Evolutionary conservation across 257 asterid species (phyloP).

Genomic region (Voacanga thouarsii): DNA sequence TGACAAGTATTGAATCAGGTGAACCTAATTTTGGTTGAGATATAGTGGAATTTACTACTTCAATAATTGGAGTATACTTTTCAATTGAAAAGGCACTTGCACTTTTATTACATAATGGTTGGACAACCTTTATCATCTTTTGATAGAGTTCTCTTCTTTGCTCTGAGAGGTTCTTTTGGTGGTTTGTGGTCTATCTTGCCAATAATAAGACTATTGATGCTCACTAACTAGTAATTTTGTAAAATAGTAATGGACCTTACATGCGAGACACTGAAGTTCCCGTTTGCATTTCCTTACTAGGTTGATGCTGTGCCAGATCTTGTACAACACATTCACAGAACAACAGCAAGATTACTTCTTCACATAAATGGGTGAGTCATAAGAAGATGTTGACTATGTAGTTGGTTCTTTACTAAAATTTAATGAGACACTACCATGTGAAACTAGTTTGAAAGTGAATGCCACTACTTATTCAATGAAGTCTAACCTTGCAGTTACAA

Average conservation of each 20-base stretch:
- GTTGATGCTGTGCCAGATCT: slow-evolving; percentile 98
- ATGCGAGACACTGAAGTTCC: not conserved
- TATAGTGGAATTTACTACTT: not conserved
- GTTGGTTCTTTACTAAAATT: not conserved
- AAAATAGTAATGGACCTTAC: not conserved
- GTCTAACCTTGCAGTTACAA: not conserved
- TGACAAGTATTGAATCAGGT: not conserved
- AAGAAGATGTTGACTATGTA: slow-evolving; percentile 11
- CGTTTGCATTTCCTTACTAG: slow-evolving; percentile 36
- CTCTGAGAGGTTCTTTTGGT: not conserved
- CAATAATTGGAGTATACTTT: not conserved
- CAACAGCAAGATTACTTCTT: slow-evolving; percentile 84
- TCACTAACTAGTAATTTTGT: not conserved
- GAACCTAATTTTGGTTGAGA: not conserved
- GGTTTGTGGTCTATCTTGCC: not conserved
- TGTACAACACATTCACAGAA: slow-evolving; percentile 69
- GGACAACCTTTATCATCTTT: not conserved
- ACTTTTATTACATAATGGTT: not conserved
- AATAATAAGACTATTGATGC: not conserved
- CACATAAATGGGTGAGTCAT: slow-evolving; percentile 81
- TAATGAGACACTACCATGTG: not conserved
- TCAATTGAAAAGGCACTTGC: not conserved
- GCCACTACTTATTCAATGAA: not conserved
- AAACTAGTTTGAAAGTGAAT: not conserved
- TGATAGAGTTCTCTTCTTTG: not conserved